Evolutionary conservation across 805 yeast genomes (phyloP), one percentile per base, ranked within the genome.

Genomic region (Candida maesae): DNA sequence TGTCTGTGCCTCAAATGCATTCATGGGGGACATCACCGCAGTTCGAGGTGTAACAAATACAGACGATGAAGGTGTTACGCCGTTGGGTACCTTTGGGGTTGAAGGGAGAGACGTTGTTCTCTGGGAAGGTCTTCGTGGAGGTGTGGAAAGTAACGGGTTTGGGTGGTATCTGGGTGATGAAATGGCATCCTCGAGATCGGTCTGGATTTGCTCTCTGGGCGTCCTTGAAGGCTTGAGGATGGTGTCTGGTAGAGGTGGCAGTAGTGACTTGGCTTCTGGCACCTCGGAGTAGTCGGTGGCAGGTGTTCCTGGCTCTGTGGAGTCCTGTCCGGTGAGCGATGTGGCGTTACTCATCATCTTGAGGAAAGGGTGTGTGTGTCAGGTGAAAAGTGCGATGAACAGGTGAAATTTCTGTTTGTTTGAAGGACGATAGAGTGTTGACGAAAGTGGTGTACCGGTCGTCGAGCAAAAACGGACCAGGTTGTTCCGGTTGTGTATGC

Each of bases 221-320:
- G 38, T 33, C 19, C 3, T n/a, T 8, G 42, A 38, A 12, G 42
- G 42, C 20, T 38, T 42, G 17, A 35, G 29, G 3, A 35, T n/a
- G 8, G 48, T 35, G 29, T 51, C 49, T 19, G 56, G 56, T 7
- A 51, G 33, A 3, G 56, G 56, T 2, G 56, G 56, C 1, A 51
- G 38, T 8, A 51, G 41, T 2, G 45, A 44, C 34, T 41, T 41
- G 15, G 44, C 39, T 32, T 49, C 55, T 5, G 52, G 52, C 3
- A 36, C 44, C 10, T 45, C 47, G 1, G 36, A 18, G 30, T 42
- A 42, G 30, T 41, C 44, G 8, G 40, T 41, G 13, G 24, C 27
- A 3, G 33, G 40, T 21, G 44, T 41, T 3, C 25, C 35, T 12
- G 36, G 37, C 14, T 41, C 44, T 4, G 27, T 33, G 36, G 24